Evolutionary conservation across 2,329 filamentous ascomycete species (phyloP).

Genomic region (Tolypocladium ophioglossoides): DNA sequence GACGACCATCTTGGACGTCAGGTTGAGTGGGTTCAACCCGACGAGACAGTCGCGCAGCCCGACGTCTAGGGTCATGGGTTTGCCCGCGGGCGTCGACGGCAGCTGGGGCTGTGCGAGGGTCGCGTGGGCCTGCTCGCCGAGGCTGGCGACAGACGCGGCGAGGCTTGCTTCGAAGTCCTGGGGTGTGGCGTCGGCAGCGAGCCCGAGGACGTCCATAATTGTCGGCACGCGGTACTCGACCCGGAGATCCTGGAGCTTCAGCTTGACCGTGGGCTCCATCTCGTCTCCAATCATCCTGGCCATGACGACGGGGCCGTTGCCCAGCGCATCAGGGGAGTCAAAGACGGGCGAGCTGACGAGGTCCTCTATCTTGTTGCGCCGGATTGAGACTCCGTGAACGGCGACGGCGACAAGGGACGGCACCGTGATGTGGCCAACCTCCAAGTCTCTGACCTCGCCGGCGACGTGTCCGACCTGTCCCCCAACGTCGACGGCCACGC

Average conservation of each 20-base stretch:
- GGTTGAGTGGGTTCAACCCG: conserved; percentile 70
- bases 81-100: conserved; percentile 20
- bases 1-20: conserved; percentile 65
- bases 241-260: conserved; percentile 75
- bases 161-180: conserved; percentile 68
- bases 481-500: conserved; percentile 52
- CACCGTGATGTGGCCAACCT: conserved; percentile 72
- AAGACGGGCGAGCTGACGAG: conserved; percentile 48
- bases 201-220: conserved; percentile 66
- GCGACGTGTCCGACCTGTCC: conserved; percentile 56
- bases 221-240: conserved; percentile 85
- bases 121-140: conserved; percentile 54
- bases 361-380: conserved; percentile 58
- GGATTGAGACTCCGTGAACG: conserved; percentile 49
- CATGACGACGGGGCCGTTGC: conserved; percentile 55
- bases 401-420: conserved; percentile 76
- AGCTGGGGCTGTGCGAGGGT: conserved; percentile 17
- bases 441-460: conserved; percentile 48
- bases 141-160: conserved; percentile 67
- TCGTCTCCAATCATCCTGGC: conserved; percentile 86
- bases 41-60: conserved; percentile 70
- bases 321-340: conserved; percentile 13
- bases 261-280: conserved; percentile 79
- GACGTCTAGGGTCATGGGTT: conserved; percentile 61
- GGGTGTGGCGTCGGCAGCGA: conserved; percentile 54